Base-by-base conservation (phyloP, 2,329 filamentous ascomycete species). In the Colletotrichum gigasporum region DNA sequence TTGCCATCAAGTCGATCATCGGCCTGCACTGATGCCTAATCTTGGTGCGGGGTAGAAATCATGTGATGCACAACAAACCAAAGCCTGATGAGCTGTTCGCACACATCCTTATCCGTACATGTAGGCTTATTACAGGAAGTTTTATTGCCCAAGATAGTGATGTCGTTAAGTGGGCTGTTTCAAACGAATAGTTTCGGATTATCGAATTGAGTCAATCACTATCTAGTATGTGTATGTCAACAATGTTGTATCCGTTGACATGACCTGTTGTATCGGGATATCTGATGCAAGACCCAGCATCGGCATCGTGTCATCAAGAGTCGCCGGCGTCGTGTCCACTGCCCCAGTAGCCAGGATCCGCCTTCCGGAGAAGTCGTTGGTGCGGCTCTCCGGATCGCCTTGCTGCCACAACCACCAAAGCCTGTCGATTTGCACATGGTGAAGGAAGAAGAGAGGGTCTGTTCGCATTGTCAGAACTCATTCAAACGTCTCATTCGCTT, bases 381-480 rank as follows among this genome's bases (percentile, higher is more conserved):
- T 28, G 5, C 69, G 51, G 20, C 11, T 52, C 26, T 56, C 26
- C 2, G 18, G 41, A 20, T 59, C 57, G 8, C 30, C 58, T 12
- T 56, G 54, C 35, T 70, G 69, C 69, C 68, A 70, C 10, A 67
- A 24, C 54, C 62, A 69, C 69, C 69, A 69, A 16, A 69, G 32
- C 12, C 67, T 63, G 32, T 70, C 69, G 6, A 70, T 60, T 44
- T 69, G 67, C 6, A 62, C 32, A 50, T 69, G 69, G 12, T 70
- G 69, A 4, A 69, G 57, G 42, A 67, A 70, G 54, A 70, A 70
- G 7, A 70, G 58, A 16, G 69, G 69, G 28, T 70, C 69, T 66
- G 26, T 11, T 14, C 9, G 9, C 7, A n/a, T 12, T 12, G 22
- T 37, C 3, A 26, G 8, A 3, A 7, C 14, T 22, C 8, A 30